These are phyloP conservation scores for Colletotrichum euphorbiae DNA, from an alignment of 2,329 filamentous ascomycete genomes.

Conservation along the genomic window DNA sequence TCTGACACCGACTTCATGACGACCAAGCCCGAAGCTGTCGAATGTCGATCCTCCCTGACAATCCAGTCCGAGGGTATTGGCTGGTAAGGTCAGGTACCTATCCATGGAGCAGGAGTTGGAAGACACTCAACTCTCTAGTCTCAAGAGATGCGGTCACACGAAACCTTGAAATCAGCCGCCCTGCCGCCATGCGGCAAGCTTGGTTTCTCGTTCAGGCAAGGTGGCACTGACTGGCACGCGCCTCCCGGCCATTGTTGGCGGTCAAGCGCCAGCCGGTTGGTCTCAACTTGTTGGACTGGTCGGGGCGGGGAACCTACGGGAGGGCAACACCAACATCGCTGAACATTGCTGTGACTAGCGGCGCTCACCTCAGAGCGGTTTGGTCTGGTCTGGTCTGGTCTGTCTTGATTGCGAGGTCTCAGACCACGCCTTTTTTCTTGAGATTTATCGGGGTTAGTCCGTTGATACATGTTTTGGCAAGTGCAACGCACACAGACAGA, in stretches of 20 bases:
- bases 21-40: constrained; percentile 17
- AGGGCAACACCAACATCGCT: constrained; percentile 27
- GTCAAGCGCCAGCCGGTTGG: constrained; percentile 36
- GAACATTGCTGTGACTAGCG: constrained; percentile 32
- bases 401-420: constrained; percentile 1
- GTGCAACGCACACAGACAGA: neutral
- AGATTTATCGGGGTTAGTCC: neutral
- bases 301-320: constrained; percentile 33
- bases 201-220: neutral
- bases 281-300: constrained; percentile 41
- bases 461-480: neutral
- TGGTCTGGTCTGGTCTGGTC: neutral
- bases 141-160: constrained; percentile 31
- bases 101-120: too few species aligned
- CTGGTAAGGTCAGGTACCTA: neutral
- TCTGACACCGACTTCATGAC: neutral
- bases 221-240: constrained; percentile 35
- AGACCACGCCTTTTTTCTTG: constrained; percentile 1
- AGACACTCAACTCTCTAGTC: neutral
- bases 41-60: constrained; percentile 36
- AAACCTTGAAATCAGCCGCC: constrained; percentile 25
- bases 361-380: neutral
- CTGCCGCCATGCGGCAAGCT: constrained; percentile 21
- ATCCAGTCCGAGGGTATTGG: constrained; percentile 37
- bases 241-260: constrained; percentile 38